A percentile compares a stretch with the other conserved stretches of the same genome.
phyloP scores from a whole-genome alignment of 805 yeast genomes.

The Suhomyces sp. region DNA sequence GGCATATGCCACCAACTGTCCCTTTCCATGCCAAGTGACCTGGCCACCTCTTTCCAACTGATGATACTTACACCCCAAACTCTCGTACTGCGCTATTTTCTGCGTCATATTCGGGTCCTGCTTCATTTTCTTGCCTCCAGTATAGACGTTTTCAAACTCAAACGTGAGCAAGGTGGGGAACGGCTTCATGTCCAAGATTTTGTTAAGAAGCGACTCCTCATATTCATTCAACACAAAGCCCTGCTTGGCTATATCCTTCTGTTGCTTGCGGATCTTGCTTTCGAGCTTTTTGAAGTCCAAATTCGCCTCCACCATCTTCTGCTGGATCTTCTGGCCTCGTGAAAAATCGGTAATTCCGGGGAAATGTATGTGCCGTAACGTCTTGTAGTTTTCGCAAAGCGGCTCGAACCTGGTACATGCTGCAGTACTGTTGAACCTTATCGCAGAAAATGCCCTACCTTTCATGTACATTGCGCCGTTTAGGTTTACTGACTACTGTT shows the following conservation, averaged over 20 bases:
- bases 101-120: constrained; percentile 39
- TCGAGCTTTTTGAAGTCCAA: constrained; percentile 55
- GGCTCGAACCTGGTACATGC: constrained; percentile 27
- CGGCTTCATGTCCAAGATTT: constrained; percentile 48
- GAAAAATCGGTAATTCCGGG: constrained; percentile 38
- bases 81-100: constrained; percentile 24
- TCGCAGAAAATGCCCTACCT: neutral
- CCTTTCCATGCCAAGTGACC: constrained; percentile 94
- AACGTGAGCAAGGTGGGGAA: constrained; percentile 72
- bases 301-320: constrained; percentile 52
- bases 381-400: constrained; percentile 29
- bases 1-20: constrained; percentile 86
- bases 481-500: too few species aligned
- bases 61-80: constrained; percentile 56
- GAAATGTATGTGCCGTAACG: constrained; percentile 41
- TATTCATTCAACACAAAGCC: constrained; percentile 43
- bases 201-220: constrained; percentile 44
- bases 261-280: constrained; percentile 43
- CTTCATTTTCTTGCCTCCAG: constrained; percentile 86
- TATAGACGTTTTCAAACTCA: constrained; percentile 82
- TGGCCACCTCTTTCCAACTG: constrained; percentile 93
- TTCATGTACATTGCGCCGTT: neutral
- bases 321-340: constrained; percentile 56
- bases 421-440: neutral
- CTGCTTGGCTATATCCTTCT: constrained; percentile 35